Percentiles rank a stretch among this genome's conserved stretches.
These are phyloP conservation scores for Chlamydomonas sp. DNA, from an alignment of 139 green algal genomes.

Conservation along the genomic window DNA sequence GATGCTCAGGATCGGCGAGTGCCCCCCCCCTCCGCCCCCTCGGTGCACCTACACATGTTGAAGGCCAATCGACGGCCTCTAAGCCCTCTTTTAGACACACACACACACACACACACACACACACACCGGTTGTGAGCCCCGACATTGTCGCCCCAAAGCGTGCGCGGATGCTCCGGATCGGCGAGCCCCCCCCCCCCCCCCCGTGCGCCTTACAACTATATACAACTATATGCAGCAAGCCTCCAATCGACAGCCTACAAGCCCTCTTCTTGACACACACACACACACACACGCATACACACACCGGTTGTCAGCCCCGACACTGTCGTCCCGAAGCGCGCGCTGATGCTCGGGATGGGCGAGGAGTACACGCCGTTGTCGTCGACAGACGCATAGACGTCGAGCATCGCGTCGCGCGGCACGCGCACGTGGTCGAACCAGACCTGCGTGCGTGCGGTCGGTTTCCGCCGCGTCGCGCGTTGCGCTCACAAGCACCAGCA, in stretches of 20 bases:
- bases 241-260: too few relatives aligned
- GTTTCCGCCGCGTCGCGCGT: too few relatives aligned
- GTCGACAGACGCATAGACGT: slow-evolving; percentile 25
- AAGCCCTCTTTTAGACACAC: too few relatives aligned
- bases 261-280: too few relatives aligned
- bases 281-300: too few relatives aligned
- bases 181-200: slow-evolving; percentile 9
- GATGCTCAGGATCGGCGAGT: slow-evolving; percentile 49
- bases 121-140: slow-evolving; percentile 65
- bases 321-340: slow-evolving; percentile 80
- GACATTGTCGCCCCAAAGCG: slow-evolving; percentile 81
- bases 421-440: slow-evolving; percentile 71
- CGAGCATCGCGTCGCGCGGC: slow-evolving; percentile 59
- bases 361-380: slow-evolving; percentile 15
- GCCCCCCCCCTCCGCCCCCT: neutral
- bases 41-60: too few relatives aligned
- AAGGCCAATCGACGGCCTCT: too few relatives aligned
- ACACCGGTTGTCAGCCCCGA: slow-evolving; percentile 66
- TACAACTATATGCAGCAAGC: too few relatives aligned
- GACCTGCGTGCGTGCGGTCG: slow-evolving; percentile 49
- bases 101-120: too few relatives aligned
- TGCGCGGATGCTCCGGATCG: slow-evolving; percentile 48
- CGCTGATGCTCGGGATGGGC: slow-evolving; percentile 47
- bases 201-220: too few relatives aligned
- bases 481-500: neutral